Percentiles rank a stretch among this genome's conserved stretches.
These are phyloP conservation scores for Microsporum audouinii DNA, from an alignment of 2,329 filamentous ascomycete species.

Conservation along the genomic window DNA sequence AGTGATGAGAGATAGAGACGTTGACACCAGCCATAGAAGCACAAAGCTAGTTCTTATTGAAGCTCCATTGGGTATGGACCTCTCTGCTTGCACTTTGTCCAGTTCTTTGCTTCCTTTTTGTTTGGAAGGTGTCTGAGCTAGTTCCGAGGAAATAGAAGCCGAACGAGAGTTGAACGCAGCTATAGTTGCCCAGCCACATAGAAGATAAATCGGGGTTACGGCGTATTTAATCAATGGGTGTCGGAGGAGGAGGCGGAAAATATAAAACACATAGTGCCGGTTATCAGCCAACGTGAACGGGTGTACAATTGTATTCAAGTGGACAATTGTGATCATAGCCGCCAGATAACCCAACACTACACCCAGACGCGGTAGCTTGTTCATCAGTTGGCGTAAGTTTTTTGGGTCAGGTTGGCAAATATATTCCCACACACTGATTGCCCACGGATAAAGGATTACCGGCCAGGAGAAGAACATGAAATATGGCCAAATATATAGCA, in stretches of 20 bases:
- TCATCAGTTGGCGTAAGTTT: conserved; percentile 2
- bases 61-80: not conserved
- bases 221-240: conserved; percentile 54
- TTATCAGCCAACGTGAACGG: conserved; percentile 96
- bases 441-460: conserved; percentile 50
- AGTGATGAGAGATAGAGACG: conserved; percentile 66
- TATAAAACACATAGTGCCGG: conserved; percentile 92
- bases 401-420: not conserved
- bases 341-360: conserved; percentile 28
- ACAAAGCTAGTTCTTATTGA: conserved; percentile 33
- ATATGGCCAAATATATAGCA: conserved; percentile 91
- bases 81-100: not conserved
- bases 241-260: conserved; percentile 74
- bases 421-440: conserved; percentile 24
- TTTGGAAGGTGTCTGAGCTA: not conserved
- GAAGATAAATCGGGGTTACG: conserved; percentile 58
- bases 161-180: conserved; percentile 41
- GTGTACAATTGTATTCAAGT: conserved; percentile 84
- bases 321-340: conserved; percentile 44
- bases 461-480: conserved; percentile 83
- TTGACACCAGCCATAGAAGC: conserved; percentile 55
- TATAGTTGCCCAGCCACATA: conserved; percentile 58
- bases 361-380: conserved; percentile 29
- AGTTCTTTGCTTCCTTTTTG: not conserved
- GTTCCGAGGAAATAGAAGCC: not conserved